phyloP scores from a whole-genome alignment of 1,139 yeast species.

The Saccharomyces hybrid region DNA sequence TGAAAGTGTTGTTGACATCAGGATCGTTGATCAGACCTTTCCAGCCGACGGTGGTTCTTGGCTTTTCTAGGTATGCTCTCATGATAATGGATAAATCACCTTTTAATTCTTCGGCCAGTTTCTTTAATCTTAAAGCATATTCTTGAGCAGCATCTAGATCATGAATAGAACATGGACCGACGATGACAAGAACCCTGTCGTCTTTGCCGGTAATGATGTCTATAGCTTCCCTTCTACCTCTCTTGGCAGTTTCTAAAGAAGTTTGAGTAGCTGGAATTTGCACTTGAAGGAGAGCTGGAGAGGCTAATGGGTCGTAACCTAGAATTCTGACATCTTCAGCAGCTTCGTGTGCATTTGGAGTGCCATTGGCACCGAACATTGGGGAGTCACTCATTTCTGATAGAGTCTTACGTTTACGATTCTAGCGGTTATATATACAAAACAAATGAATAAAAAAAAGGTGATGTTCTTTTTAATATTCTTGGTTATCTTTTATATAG shows the following conservation, averaged over 20 bases:
- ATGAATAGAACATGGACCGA: conserved; percentile 96
- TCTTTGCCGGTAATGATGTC: conserved; percentile 64
- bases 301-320: conserved; percentile 84
- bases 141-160: conserved; percentile 86
- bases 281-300: conserved; percentile 77
- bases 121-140: conserved; percentile 65
- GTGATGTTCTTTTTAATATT: background rate
- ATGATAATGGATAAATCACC: conserved; percentile 76
- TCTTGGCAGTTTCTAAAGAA: conserved; percentile 59
- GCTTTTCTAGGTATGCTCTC: conserved; percentile 97
- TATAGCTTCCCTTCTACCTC: conserved; percentile 70
- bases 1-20: conserved; percentile 83
- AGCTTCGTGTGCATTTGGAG: conserved; percentile 46
- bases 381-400: conserved; percentile 10
- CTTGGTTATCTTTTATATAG: background rate
- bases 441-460: background rate
- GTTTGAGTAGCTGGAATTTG: conserved; percentile 62
- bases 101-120: conserved; percentile 57
- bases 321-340: conserved; percentile 76
- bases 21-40: conserved; percentile 97
- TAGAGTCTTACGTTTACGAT: background rate
- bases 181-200: conserved; percentile 74
- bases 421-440: background rate
- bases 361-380: conserved; percentile 17
- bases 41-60: conserved; percentile 99